A percentile compares a stretch with the other conserved stretches of the same genome.
Conservation (phyloP, 805 yeast genomes). For the Myxozyma udenii region DNA sequence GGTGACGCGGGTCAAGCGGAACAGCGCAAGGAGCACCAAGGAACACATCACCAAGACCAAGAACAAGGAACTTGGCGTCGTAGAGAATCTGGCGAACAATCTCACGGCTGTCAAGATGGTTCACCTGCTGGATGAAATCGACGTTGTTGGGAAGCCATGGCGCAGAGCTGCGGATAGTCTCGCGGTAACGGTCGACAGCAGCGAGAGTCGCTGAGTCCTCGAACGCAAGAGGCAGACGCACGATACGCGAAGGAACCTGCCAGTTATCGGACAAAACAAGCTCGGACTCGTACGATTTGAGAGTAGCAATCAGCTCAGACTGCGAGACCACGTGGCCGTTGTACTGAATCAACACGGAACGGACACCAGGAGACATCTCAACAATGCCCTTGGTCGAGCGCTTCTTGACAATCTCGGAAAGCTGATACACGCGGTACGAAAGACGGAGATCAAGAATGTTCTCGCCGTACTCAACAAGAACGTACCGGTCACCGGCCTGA, state of each 20-base stretch:
- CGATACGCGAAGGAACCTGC: constrained; percentile 77
- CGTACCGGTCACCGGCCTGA: constrained; percentile 95
- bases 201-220: constrained; percentile 86
- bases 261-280: constrained; percentile 73
- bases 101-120: constrained; percentile 64
- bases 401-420: constrained; percentile 66
- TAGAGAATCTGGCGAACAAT: constrained; percentile 81
- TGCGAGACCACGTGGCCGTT: constrained; percentile 65
- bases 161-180: constrained; percentile 87
- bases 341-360: constrained; percentile 87
- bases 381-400: constrained; percentile 72
- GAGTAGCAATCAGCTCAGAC: constrained; percentile 54
- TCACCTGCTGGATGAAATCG: constrained; percentile 87
- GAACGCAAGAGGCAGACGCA: constrained; percentile 92
- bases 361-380: constrained; percentile 96
- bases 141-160: constrained; percentile 99
- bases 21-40: constrained; percentile 98
- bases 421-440: constrained; percentile 78
- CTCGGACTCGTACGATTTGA: constrained; percentile 72
- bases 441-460: constrained; percentile 79
- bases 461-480: constrained; percentile 90
- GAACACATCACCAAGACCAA: constrained; percentile 96
- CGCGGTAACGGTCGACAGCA: constrained; percentile 87
- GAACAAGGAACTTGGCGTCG: constrained; percentile 83
- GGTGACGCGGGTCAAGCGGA: constrained; percentile 94